Percentiles rank a stretch among this genome's conserved stretches.
phyloP scores from a whole-genome alignment of 2,329 filamentous ascomycete species.

The Penicillium sp. region DNA sequence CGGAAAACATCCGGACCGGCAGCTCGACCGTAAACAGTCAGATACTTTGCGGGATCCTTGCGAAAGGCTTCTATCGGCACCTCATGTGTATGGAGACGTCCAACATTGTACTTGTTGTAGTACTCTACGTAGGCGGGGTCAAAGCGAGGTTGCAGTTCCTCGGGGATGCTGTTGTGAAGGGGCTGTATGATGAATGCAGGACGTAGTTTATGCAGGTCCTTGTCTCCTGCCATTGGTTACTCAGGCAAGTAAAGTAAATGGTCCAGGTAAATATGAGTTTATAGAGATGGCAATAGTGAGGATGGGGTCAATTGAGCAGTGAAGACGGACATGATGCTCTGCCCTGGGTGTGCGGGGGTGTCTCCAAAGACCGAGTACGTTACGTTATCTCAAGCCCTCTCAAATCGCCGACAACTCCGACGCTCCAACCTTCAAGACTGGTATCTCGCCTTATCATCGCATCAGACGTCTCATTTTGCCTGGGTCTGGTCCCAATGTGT shows the following conservation, averaged over 20 bases:
- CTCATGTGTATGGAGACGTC: constrained; percentile 49
- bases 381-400: constrained; percentile 1
- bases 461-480: background rate
- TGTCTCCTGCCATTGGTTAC: constrained; percentile 22
- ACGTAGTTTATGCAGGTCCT: constrained; percentile 33
- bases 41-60: constrained; percentile 45
- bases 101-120: constrained; percentile 49
- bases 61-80: constrained; percentile 47
- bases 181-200: constrained; percentile 36
- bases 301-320: background rate
- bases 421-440: background rate
- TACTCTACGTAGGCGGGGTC: constrained; percentile 49
- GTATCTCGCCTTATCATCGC: constrained; percentile 6
- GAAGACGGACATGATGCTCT: background rate
- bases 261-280: background rate
- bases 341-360: background rate
- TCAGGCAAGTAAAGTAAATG: background rate
- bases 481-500: background rate
- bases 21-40: constrained; percentile 45
- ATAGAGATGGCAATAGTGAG: background rate
- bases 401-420: constrained; percentile 10
- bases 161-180: constrained; percentile 49
- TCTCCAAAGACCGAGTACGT: background rate
- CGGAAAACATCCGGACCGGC: constrained; percentile 41
- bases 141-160: constrained; percentile 42